Conservation (phyloP, 228 moss, liverwort and hornwort species). For the Sphagnum magellanicum region DNA sequence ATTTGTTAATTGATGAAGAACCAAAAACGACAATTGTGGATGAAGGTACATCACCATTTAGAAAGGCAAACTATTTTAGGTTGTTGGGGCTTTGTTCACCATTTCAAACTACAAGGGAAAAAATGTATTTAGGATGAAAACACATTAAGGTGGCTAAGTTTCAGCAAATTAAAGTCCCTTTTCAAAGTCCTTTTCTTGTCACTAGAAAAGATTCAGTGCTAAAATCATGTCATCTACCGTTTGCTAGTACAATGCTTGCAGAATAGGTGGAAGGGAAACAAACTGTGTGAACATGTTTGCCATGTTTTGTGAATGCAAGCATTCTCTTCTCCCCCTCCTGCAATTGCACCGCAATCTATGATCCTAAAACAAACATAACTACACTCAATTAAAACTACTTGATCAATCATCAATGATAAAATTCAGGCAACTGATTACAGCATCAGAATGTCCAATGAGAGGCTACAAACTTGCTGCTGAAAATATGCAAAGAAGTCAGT, state of each 20-base stretch:
- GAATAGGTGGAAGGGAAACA: slow-evolving; percentile 1
- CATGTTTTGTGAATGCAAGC: slow-evolving; percentile 83
- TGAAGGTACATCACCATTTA: too few relatives aligned
- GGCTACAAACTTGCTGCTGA: slow-evolving; percentile 51
- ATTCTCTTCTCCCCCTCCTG: slow-evolving; percentile 87
- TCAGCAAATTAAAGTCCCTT: too few relatives aligned
- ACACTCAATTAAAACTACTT: too few relatives aligned
- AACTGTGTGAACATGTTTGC: slow-evolving; percentile 70
- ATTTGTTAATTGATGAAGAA: too few relatives aligned
- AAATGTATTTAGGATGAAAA: too few relatives aligned
- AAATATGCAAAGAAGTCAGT: slow-evolving; percentile 79
- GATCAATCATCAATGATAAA: background rate
- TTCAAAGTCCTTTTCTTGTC: too few relatives aligned
- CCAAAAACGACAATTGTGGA: too few relatives aligned
- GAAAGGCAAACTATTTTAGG: too few relatives aligned
- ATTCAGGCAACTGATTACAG: background rate
- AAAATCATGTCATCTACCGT: background rate
- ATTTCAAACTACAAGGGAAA: too few relatives aligned
- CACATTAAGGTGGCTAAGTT: too few relatives aligned
- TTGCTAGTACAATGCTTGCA: background rate
- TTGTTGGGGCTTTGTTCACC: too few relatives aligned
- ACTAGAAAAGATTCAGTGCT: background rate
- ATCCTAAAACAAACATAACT: too few relatives aligned
- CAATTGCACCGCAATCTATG: background rate
- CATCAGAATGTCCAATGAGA: background rate